Base-by-base conservation (phyloP, 768 basidiomycete species). In the Amanita exitialis region DNA sequence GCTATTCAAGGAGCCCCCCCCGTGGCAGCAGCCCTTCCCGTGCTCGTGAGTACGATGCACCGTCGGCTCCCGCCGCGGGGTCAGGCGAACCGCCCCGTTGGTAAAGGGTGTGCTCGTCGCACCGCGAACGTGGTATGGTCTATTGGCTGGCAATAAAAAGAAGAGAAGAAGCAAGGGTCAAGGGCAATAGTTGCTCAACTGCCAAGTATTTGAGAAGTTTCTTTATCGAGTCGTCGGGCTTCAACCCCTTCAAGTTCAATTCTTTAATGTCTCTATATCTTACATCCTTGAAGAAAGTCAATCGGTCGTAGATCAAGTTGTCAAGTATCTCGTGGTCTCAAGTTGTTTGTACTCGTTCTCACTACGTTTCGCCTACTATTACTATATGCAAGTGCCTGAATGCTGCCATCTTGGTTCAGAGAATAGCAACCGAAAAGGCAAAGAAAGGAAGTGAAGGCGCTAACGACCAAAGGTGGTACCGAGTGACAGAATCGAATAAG, bases 1-100 rank as follows among this genome's bases (percentile, higher is more conserved):
- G 85, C 67, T 84, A 86, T 57, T 86, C 84, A 49, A 76, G 84
- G 62, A 88, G 84, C 68, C 89, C 88, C 20, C 86, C 85, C 48
- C 73, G 86, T 58, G 86, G 84, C 47, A 79, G 82, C 63, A 77
- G 75, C 64, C 76, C 74, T 18, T 58, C 69, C 39, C 63, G 69
- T 42, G 60, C 64, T 56, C 60, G 75, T 56, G 62, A 76, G 53
- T 72, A 68, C 38, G 68, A 69, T 27, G 59, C 59, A 3, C 56
- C 66, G 13, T 47, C 58, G 51, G 55, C 59, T 62, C 68, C 68
- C 63, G 68, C 64, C 44, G 69, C 69, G 12, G 69, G 73, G 32
- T 62, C 68, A 54, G 69, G 67, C 25, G 69, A 70, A 23, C 55
- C 69, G 47, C 58, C 71, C 44, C 82, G 83, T 60, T 86, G 85